Conservation (phyloP, 73 alveolate species). For the Breviolum minutum region DNA sequence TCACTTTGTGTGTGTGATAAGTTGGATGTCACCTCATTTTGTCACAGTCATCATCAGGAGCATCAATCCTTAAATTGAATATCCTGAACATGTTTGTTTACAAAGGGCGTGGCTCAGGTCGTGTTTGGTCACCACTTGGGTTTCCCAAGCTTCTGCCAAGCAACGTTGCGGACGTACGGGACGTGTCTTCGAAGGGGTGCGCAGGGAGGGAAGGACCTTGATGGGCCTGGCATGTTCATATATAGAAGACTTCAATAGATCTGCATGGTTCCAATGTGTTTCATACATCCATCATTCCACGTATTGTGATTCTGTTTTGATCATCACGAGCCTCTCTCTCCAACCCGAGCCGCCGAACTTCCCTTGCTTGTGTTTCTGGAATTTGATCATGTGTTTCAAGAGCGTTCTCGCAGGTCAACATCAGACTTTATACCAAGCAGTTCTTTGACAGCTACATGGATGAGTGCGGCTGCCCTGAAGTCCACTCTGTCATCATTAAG, state of each 20-base stretch:
- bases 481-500: too few relatives aligned
- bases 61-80: neutral
- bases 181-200: conserved; percentile 89
- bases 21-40: too few relatives aligned
- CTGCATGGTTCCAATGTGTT: neutral
- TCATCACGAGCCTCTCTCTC: too few relatives aligned
- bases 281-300: too few relatives aligned
- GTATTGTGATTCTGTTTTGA: too few relatives aligned
- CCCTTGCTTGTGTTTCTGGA: too few relatives aligned
- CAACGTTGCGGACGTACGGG: conserved; percentile 95
- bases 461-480: conserved; percentile 8
- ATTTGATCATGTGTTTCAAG: too few relatives aligned
- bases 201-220: neutral
- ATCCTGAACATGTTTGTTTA: neutral
- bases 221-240: too few relatives aligned
- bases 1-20: too few relatives aligned
- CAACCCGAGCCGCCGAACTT: too few relatives aligned
- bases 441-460: conserved; percentile 91
- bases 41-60: too few relatives aligned
- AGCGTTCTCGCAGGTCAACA: conserved; percentile 49
- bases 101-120: conserved; percentile 9
- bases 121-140: conserved; percentile 93
- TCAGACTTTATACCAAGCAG: conserved; percentile 92
- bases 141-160: conserved; percentile 94
- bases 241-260: neutral